Percentiles rank a stretch among this genome's conserved stretches.
Conservation (phyloP, 257 asterid genomes). For the Nicotiana knightiana region DNA sequence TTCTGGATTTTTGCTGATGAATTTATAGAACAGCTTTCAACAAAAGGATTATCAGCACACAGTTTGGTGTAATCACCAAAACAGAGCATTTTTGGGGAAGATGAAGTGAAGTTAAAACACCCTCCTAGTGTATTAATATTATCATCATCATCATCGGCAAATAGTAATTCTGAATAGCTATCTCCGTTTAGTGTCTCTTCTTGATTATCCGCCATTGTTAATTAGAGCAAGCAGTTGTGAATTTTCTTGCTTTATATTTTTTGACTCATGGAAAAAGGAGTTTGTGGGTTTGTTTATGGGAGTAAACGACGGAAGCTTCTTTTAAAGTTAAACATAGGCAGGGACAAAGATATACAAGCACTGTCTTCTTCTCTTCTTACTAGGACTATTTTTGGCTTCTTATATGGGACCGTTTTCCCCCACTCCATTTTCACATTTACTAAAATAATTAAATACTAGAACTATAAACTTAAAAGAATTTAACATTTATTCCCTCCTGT, state of each 20-base stretch:
- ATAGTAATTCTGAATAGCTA: slow-evolving; percentile 61
- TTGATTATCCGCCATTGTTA: slow-evolving; percentile 39
- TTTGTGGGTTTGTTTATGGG: slow-evolving; percentile 15
- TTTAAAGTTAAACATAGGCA: slow-evolving; percentile 3
- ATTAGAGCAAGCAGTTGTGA: too few species aligned
- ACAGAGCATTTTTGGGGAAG: slow-evolving; percentile 53
- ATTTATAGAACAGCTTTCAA: not conserved
- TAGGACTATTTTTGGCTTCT: not conserved
- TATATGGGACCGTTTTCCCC: not conserved
- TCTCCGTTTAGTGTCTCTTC: slow-evolving; percentile 42
- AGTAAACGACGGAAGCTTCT: slow-evolving; percentile 40
- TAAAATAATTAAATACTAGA: too few species aligned
- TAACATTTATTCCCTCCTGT: too few species aligned
- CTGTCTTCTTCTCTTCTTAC: slow-evolving; percentile 21
- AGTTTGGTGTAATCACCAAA: slow-evolving; percentile 41
- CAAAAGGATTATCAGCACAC: not conserved
- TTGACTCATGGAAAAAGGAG: not conserved
- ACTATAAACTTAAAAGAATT: too few species aligned
- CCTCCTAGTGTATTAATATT: slow-evolving; percentile 2
- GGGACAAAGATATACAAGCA: slow-evolving; percentile 14
- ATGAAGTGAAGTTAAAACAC: slow-evolving; percentile 25
- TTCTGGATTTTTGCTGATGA: slow-evolving; percentile 22
- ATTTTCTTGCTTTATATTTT: not conserved
- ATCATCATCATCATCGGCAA: slow-evolving; percentile 31
- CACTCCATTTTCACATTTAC: not conserved